These are phyloP conservation scores for Botrytis aclada DNA, from an alignment of 2,329 filamentous ascomycete genomes.

Conservation along the genomic window DNA sequence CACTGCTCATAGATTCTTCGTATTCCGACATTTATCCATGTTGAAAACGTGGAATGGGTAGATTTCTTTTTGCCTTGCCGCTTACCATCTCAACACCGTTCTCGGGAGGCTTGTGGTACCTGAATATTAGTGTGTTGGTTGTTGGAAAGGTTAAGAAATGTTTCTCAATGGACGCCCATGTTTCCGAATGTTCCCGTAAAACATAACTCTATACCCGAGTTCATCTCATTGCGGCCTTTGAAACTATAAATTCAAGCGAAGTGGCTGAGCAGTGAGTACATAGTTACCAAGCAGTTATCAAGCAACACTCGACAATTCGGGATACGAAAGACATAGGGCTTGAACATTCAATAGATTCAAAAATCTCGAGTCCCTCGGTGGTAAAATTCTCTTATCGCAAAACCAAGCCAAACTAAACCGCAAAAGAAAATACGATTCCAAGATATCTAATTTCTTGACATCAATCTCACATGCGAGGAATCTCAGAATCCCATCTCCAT, in stretches of 20 bases:
- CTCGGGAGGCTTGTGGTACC: constrained; percentile 11
- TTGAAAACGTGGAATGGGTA: constrained; percentile 5
- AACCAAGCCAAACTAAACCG: neutral
- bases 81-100: constrained; percentile 1
- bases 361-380: neutral
- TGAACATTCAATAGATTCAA: constrained; percentile 6
- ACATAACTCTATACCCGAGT: neutral
- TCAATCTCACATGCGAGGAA: neutral
- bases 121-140: neutral
- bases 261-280: constrained; percentile 7
- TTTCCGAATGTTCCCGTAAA: neutral
- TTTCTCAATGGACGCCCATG: neutral
- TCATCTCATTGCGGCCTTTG: neutral
- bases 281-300: neutral
- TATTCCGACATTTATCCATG: constrained; percentile 7
- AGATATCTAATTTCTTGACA: constrained; percentile 2
- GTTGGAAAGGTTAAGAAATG: neutral
- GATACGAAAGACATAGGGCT: constrained; percentile 11
- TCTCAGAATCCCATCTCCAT: neutral
- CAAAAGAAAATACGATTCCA: neutral
- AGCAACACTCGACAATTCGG: neutral
- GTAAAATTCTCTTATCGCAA: neutral
- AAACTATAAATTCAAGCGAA: neutral
- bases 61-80: constrained; percentile 10
- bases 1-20: constrained; percentile 5